Evolutionary conservation across 2,329 filamentous ascomycete genomes (phyloP), one percentile per base, ranked within the genome.

Genomic region (Ilyonectria destructans): DNA sequence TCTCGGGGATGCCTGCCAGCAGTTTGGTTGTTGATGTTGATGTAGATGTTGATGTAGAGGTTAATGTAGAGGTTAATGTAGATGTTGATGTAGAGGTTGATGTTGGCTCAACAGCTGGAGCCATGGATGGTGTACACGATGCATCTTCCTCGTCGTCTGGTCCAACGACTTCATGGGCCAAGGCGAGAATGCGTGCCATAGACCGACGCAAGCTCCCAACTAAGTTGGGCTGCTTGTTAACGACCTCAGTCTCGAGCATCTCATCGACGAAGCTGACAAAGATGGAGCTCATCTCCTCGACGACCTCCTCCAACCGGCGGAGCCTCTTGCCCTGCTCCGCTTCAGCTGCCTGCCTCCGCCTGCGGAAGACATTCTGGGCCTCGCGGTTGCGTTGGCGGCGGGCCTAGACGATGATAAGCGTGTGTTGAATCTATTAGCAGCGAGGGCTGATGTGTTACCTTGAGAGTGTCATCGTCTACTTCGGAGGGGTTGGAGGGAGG

Each of bases 251-350:
- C n/a, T 67, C 72, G 45, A 77, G 74, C 64, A 77, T 68, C 58
- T 77, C 76, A 58, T 77, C 75, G 4, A 77, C 75, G 10, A 77
- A 76, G 1, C 65, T 65, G 69, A 77, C 74, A 57, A 77, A 76
- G 37, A 77, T 59, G 29, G 71, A 73, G 66, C 76, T 76, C 76
- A 78, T 77, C 59, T 78, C 76, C 58, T 78, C 76, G 6, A 78
- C 69, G 0, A 77, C 70, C 10, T 75, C 73, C 37, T 78, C 76
- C 2, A 78, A 68, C 9, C 75, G 74, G 13, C 69, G 65, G 31
- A 77, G 71, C 17, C 74, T 73, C 56, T 74, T 70, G 19, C 68
- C 67, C 62, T 78, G 76, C 17, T 73, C 73, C 6, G 70, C 74
- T 31, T 78, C 76, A 12, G 76, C 76, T n/a, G 74, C 74, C 54